Conservation (phyloP, 495 filamentous ascomycete genomes). For the Daldinia loculata region DNA sequence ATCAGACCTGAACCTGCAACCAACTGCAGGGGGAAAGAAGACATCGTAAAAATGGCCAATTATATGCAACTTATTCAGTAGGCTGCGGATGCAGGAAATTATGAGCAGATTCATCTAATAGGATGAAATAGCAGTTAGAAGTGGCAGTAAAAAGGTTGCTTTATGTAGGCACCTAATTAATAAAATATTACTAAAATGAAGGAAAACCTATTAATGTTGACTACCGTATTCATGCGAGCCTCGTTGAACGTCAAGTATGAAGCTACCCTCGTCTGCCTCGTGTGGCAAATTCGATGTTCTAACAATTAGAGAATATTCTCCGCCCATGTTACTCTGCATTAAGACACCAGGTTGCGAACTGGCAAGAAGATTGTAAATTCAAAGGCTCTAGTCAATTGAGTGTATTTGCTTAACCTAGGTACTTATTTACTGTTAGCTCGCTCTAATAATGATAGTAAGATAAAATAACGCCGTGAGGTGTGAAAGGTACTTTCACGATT, state of each 20-base stretch:
- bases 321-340: not conserved
- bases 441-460: not conserved
- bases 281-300: too few species aligned
- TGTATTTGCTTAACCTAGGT: too few species aligned
- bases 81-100: too few species aligned
- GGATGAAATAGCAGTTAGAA: not conserved
- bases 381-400: not conserved
- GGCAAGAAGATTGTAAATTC: not conserved
- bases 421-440: not conserved
- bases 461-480: not conserved
- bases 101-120: too few species aligned
- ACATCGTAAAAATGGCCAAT: constrained; percentile 7
- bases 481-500: not conserved
- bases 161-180: not conserved
- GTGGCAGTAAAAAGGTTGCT: not conserved
- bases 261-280: too few species aligned
- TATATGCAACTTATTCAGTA: not conserved
- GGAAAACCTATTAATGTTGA: not conserved
- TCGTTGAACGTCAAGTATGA: not conserved
- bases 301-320: not conserved
- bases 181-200: not conserved
- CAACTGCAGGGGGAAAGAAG: not conserved
- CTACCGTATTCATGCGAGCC: not conserved
- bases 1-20: not conserved
- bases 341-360: not conserved